A percentile compares a stretch with the other conserved stretches of the same genome.
These are phyloP conservation scores for Aspergillus sojae DNA, from an alignment of 2,329 filamentous ascomycete species.

Conservation along the genomic window DNA sequence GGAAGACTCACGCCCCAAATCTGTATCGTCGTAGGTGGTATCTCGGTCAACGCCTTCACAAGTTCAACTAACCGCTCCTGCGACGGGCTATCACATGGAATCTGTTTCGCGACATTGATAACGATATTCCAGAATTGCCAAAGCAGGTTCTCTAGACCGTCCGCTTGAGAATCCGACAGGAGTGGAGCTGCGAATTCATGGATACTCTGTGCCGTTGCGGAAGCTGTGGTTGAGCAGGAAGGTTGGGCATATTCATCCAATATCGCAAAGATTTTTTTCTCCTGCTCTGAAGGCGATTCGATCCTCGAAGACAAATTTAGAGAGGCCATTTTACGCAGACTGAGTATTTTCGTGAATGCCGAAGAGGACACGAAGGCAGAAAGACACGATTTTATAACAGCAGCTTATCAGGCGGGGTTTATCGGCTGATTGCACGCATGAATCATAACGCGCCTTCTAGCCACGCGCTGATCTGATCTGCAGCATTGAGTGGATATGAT, in stretches of 20 bases:
- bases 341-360: not conserved
- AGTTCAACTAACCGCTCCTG: slow-evolving; percentile 14
- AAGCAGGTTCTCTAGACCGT: slow-evolving; percentile 9
- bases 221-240: slow-evolving; percentile 2
- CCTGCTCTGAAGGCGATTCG: not conserved
- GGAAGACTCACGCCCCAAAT: slow-evolving; percentile 13
- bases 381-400: not conserved
- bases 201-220: slow-evolving; percentile 7
- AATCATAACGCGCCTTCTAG: slow-evolving; percentile 4
- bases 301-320: not conserved
- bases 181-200: slow-evolving; percentile 3
- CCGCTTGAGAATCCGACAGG: not conserved
- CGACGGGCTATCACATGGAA: slow-evolving; percentile 10
- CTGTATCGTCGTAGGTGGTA: slow-evolving; percentile 9
- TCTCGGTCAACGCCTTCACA: slow-evolving; percentile 10
- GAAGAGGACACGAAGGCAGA: not conserved
- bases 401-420: not conserved
- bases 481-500: not conserved
- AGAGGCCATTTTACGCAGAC: not conserved
- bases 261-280: not conserved
- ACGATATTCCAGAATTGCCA: slow-evolving; percentile 12
- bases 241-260: slow-evolving; percentile 10
- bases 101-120: slow-evolving; percentile 11
- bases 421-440: not conserved
- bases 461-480: slow-evolving; percentile 3